These are phyloP conservation scores for Babesia ovata DNA, from an alignment of 169 alveolate species.

Conservation along the genomic window DNA sequence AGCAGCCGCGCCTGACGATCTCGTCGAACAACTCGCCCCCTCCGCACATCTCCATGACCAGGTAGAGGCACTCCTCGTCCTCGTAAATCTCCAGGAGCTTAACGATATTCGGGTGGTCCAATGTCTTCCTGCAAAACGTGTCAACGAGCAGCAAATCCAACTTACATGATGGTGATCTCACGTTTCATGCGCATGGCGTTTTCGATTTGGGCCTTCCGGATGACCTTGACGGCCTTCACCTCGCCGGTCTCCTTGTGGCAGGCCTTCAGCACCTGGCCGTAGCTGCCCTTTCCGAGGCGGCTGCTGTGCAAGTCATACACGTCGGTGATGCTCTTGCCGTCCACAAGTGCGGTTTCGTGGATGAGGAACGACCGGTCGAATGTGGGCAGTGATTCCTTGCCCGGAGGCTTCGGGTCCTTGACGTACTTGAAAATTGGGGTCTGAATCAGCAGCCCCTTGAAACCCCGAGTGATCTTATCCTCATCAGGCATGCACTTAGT, in stretches of 20 bases:
- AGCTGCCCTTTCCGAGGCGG: constrained; percentile 87
- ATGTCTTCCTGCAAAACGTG: constrained; percentile 64
- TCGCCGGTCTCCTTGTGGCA: constrained; percentile 83
- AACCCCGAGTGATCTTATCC: constrained; percentile 55
- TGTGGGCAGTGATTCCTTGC: constrained; percentile 54
- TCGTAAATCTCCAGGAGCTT: constrained; percentile 90
- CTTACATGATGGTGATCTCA: constrained; percentile 85
- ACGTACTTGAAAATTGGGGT: constrained; percentile 38
- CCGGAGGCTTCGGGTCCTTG: constrained; percentile 3
- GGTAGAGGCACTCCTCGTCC: constrained; percentile 87
- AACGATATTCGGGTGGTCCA: constrained; percentile 91
- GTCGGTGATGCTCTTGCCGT: constrained; percentile 78
- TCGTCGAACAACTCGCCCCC: constrained; percentile 98
- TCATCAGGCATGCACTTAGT: constrained; percentile 72
- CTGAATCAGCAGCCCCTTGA: constrained; percentile 56
- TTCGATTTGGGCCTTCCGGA: constrained; percentile 83
- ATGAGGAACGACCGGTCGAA: constrained; percentile 74
- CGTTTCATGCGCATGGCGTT: constrained; percentile 86
- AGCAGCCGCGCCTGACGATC: constrained; percentile 86
- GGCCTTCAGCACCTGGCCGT: constrained; percentile 89
- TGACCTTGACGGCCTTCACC: constrained; percentile 85
- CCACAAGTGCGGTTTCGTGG: constrained; percentile 71
- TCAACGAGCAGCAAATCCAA: neutral
- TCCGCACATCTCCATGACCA: constrained; percentile 89
- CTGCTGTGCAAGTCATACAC: constrained; percentile 81